Evolutionary conservation across 2,329 filamentous ascomycete species (phyloP).

Genomic region (Cladobotryum protrusum): DNA sequence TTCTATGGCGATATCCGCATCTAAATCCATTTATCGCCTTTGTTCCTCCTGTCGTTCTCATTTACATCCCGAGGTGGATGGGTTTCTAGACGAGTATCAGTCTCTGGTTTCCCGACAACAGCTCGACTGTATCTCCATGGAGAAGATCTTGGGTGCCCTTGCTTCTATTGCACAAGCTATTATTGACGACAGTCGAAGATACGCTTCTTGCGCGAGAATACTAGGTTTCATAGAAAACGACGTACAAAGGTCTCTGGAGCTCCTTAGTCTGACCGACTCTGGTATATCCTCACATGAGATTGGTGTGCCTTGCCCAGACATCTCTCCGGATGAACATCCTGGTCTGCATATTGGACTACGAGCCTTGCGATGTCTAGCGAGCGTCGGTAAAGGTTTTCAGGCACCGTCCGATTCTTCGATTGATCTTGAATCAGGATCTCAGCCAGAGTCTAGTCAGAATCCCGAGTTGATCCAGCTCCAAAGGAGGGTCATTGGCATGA

Average conservation of each 20-base stretch:
- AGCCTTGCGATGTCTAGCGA: constrained; percentile 61
- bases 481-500: constrained; percentile 38
- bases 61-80: constrained; percentile 59
- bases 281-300: not conserved
- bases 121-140: constrained; percentile 63
- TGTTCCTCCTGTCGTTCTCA: constrained; percentile 69
- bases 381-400: constrained; percentile 67
- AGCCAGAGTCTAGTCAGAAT: constrained; percentile 7
- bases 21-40: constrained; percentile 66
- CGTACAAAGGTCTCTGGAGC: constrained; percentile 22
- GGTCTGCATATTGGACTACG: constrained; percentile 43
- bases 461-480: constrained; percentile 32
- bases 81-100: constrained; percentile 67
- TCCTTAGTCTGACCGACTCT: constrained; percentile 12
- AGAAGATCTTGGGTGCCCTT: constrained; percentile 67
- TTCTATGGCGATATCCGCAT: constrained; percentile 59
- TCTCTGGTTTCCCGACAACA: constrained; percentile 47
- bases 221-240: constrained; percentile 58
- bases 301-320: constrained; percentile 22
- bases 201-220: constrained; percentile 50
- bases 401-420: constrained; percentile 59
- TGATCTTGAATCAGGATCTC: constrained; percentile 53
- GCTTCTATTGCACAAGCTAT: constrained; percentile 70
- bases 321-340: constrained; percentile 35
- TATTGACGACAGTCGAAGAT: constrained; percentile 48